Evolutionary conservation across 495 filamentous ascomycete species (phyloP).

Genomic region (Aspergillus conjunctus): DNA sequence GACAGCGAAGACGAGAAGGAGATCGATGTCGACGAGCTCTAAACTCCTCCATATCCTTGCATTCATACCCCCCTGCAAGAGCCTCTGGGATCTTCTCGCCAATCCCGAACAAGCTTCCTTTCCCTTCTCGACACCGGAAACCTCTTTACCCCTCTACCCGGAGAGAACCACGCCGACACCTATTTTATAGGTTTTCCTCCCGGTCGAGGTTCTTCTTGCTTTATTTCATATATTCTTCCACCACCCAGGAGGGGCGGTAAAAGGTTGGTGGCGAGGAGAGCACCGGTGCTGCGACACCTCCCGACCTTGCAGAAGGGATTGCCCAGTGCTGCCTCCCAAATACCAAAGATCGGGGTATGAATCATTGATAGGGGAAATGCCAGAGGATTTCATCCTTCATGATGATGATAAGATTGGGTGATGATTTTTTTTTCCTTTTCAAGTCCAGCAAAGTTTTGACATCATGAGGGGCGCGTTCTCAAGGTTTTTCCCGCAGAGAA

Average conservation of each 20-base stretch:
- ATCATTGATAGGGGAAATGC: slow-evolving; percentile 29
- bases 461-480: slow-evolving; percentile 27
- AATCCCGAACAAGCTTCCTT: slow-evolving; percentile 25
- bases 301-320: slow-evolving; percentile 18
- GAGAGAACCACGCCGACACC: slow-evolving; percentile 4
- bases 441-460: slow-evolving; percentile 8
- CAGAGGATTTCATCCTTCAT: slow-evolving; percentile 9
- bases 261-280: slow-evolving; percentile 12
- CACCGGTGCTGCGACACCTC: slow-evolving; percentile 20
- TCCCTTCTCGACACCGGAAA: slow-evolving; percentile 28
- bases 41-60: slow-evolving; percentile 37
- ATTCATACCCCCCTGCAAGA: slow-evolving; percentile 41
- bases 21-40: slow-evolving; percentile 63
- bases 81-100: slow-evolving; percentile 35
- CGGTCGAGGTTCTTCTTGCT: slow-evolving; percentile 6
- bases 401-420: slow-evolving; percentile 20
- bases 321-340: slow-evolving; percentile 22
- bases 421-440: slow-evolving; percentile 7
- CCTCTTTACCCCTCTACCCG: slow-evolving; percentile 8
- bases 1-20: slow-evolving; percentile 60
- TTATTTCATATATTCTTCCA: slow-evolving; percentile 3
- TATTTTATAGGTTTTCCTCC: background rate
- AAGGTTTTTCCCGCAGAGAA: slow-evolving; percentile 34
- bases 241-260: slow-evolving; percentile 1
- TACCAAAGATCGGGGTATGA: slow-evolving; percentile 27